These are phyloP conservation scores for Saururus chinensis DNA, from an alignment of 164 flowering plant genomes.

Conservation along the genomic window DNA sequence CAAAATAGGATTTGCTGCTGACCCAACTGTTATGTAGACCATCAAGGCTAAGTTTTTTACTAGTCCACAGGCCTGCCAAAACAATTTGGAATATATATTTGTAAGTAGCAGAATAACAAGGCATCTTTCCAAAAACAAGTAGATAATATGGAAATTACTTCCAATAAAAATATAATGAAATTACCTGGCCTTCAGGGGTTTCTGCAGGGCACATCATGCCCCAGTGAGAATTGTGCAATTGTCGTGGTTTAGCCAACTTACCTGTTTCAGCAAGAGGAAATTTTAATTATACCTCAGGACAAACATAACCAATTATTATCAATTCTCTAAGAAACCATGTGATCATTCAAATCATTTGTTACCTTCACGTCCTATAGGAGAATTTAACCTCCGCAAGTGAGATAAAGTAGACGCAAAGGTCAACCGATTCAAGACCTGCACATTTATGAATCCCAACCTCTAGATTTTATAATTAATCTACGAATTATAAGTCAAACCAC, in stretches of 20 bases:
- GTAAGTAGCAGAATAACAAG: neutral
- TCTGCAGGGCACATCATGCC: slow-evolving; percentile 99
- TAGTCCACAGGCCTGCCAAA: slow-evolving; percentile 73
- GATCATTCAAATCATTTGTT: neutral
- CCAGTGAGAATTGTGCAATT: slow-evolving; percentile 98
- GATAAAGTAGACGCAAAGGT: slow-evolving; percentile 97
- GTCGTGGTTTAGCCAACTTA: slow-evolving; percentile 95
- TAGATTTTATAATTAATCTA: neutral
- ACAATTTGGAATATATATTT: neutral
- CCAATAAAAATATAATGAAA: neutral
- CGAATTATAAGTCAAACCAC: neutral
- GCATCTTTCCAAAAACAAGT: neutral
- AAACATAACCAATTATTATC: neutral
- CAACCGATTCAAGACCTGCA: slow-evolving; percentile 87
- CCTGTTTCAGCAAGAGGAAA: slow-evolving; percentile 28
- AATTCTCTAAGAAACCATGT: neutral
- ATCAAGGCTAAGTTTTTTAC: slow-evolving; percentile 94
- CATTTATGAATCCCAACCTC: neutral
- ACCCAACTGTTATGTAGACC: slow-evolving; percentile 98
- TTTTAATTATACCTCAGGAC: no score
- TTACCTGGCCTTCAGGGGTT: slow-evolving; percentile 98
- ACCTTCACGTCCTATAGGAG: slow-evolving; percentile 99
- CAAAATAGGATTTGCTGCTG: slow-evolving; percentile 88
- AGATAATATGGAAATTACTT: no score
- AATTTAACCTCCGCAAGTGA: slow-evolving; percentile 82